phyloP scores from a whole-genome alignment of 306 rosid species.

The Erythrophleum fordii region DNA sequence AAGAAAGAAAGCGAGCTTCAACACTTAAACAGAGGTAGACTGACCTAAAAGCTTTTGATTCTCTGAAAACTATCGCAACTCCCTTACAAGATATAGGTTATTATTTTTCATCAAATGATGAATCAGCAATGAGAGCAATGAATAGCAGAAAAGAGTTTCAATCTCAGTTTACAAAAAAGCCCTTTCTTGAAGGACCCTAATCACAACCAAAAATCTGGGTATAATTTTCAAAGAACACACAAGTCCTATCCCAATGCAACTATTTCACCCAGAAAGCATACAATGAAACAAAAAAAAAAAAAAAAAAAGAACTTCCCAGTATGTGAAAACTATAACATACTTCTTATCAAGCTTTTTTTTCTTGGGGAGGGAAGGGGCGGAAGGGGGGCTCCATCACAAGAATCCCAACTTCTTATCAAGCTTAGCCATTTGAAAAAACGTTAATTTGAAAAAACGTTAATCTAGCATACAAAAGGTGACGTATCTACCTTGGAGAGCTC shows the following conservation, averaged over 20 bases:
- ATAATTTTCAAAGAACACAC: not conserved
- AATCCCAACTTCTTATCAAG: not conserved
- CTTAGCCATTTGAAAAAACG: not conserved
- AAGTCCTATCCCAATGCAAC: not conserved
- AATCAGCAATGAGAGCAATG: not conserved
- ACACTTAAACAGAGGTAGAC: not conserved
- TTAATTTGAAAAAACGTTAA: constrained; percentile 32
- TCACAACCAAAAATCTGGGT: not conserved
- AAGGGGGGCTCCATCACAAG: not conserved
- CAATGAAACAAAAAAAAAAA: not conserved
- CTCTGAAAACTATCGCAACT: not conserved
- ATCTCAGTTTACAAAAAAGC: not conserved
- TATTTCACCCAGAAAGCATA: not conserved
- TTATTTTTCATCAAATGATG: not conserved
- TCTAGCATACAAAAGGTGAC: not conserved
- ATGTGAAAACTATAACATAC: not conserved
- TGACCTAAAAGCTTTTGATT: not conserved
- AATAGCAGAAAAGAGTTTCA: not conserved
- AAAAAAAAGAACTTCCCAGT: not conserved
- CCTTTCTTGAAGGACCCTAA: constrained; percentile 1
- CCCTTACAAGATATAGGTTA: not conserved
- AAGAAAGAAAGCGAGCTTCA: not conserved
- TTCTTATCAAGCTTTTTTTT: not conserved
- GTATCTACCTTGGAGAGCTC: constrained; percentile 51
- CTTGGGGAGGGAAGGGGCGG: no score